Evolutionary conservation across 75 land plant genomes (phyloP), one percentile per base, ranked within the genome.

Genomic region (Pinus tabuliformis): DNA sequence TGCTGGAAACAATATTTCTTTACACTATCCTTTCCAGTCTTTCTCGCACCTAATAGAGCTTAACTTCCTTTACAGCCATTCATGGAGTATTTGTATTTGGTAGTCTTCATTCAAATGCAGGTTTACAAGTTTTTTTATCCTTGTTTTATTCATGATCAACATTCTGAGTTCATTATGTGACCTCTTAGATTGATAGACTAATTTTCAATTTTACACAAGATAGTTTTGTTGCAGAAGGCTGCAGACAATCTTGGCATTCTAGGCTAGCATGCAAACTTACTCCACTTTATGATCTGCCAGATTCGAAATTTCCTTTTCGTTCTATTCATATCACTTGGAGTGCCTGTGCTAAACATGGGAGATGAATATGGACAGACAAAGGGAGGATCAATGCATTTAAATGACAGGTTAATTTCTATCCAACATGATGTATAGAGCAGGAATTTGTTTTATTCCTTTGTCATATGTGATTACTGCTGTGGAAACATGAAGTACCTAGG

Each of bases 281-380:
- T 62, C 30, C 8, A 24, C 45, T 73, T 15, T 73, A 24, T 73
- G 17, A 26, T 73, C 12, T 49, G 56, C 15, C 92, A 97, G 84
- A 91, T 97, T 18, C 91, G 93, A 18, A 97, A 97, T 83, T 88
- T 87, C 73, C 80, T 97, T 68, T 91, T 92, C 73, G 73, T 92
- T 39, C 83, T 95, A 33, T 92, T 81, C 72, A 75, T 95, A 59
- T 97, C 99, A 11, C 86, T 88, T 77, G 99, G 99, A 22, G 85
- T 89, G 73, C 99, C 99, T 49, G 86, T 97, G 37, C 83, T 97
- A 4, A 97, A 92, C 73, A 95, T 97, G 99, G 99, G 99, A 56
- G 99, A 97, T 84, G 99, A 97, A 62, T 91, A 85, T 81, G 98
- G 96, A 28, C 89, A 87, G 30, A 86, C 98, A n/a, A 81, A 89